phyloP scores from a whole-genome alignment of 2,329 filamentous ascomycete species.

The Fusarium mangiferae region DNA sequence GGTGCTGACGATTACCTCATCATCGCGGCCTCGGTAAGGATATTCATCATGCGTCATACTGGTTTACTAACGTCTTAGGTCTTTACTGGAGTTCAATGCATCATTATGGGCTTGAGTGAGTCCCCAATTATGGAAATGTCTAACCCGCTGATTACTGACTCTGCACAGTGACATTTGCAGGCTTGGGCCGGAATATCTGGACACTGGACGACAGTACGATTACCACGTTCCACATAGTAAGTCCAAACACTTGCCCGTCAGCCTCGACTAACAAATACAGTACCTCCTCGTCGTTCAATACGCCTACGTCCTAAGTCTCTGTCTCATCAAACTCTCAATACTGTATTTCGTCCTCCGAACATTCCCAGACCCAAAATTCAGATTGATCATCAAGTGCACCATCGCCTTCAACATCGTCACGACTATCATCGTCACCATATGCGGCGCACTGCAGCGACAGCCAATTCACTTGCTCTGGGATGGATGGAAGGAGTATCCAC shows the following conservation, averaged over 20 bases:
- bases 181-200: background rate
- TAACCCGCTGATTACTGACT: fast-evolving
- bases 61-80: background rate
- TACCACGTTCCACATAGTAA: background rate
- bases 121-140: fast-evolving
- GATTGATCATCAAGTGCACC: background rate
- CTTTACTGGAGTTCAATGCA: background rate
- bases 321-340: conserved; percentile 6
- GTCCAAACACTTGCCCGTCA: fast-evolving
- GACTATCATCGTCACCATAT: background rate
- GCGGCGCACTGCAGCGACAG: background rate
- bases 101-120: background rate
- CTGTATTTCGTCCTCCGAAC: conserved; percentile 5
- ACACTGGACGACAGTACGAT: background rate
- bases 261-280: background rate
- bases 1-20: conserved; percentile 4
- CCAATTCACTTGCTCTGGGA: background rate
- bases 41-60: fast-evolving
- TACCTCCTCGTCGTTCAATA: background rate
- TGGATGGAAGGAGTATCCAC: background rate
- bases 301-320: background rate
- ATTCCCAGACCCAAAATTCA: background rate
- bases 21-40: background rate
- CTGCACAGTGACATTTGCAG: background rate
- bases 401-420: background rate